A percentile compares a stretch with the other conserved stretches of the same genome.
These are phyloP conservation scores for Naganishia sp. DNA, from an alignment of 1,284 basidiomycete species.

Conservation along the genomic window DNA sequence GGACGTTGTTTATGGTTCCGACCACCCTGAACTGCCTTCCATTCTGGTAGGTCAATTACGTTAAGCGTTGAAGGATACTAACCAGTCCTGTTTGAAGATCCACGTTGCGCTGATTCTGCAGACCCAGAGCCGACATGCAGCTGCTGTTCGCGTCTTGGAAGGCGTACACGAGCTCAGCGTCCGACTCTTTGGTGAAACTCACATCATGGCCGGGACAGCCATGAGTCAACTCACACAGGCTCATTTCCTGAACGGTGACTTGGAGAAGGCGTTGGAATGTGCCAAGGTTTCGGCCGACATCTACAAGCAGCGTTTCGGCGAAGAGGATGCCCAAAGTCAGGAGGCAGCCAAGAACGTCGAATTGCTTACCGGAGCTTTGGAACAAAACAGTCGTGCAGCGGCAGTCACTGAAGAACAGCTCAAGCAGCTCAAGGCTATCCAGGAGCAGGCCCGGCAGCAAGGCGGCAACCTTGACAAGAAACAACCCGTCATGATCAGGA, in stretches of 20 bases:
- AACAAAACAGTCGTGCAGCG: slow-evolving; percentile 49
- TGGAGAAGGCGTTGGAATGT: slow-evolving; percentile 50
- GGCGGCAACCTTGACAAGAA: slow-evolving; percentile 31
- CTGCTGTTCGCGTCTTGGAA: slow-evolving; percentile 47
- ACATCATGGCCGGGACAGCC: slow-evolving; percentile 49
- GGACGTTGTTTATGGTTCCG: slow-evolving; percentile 58
- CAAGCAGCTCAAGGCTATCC: slow-evolving; percentile 44
- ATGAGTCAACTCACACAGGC: slow-evolving; percentile 54
- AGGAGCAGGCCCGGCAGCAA: slow-evolving; percentile 32
- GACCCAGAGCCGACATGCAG: slow-evolving; percentile 48
- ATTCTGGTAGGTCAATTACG: slow-evolving; percentile 53
- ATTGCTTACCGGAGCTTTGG: slow-evolving; percentile 50
- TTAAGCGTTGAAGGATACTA: too few relatives aligned
- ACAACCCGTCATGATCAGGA: slow-evolving; percentile 30
- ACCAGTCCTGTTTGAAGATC: slow-evolving; percentile 38
- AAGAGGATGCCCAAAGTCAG: slow-evolving; percentile 52
- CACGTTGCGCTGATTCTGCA: slow-evolving; percentile 54
- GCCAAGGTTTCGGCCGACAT: slow-evolving; percentile 51
- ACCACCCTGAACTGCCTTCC: slow-evolving; percentile 58
- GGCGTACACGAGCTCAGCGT: slow-evolving; percentile 44
- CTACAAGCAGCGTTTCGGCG: slow-evolving; percentile 52
- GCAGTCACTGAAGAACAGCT: slow-evolving; percentile 40
- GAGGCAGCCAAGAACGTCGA: slow-evolving; percentile 56
- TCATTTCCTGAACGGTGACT: slow-evolving; percentile 53
- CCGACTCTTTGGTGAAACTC: slow-evolving; percentile 47